A percentile compares a stretch with the other conserved stretches of the same genome.
These are phyloP conservation scores for Eucalyptus pumila DNA, from an alignment of 345 rosid species.

Conservation along the genomic window DNA sequence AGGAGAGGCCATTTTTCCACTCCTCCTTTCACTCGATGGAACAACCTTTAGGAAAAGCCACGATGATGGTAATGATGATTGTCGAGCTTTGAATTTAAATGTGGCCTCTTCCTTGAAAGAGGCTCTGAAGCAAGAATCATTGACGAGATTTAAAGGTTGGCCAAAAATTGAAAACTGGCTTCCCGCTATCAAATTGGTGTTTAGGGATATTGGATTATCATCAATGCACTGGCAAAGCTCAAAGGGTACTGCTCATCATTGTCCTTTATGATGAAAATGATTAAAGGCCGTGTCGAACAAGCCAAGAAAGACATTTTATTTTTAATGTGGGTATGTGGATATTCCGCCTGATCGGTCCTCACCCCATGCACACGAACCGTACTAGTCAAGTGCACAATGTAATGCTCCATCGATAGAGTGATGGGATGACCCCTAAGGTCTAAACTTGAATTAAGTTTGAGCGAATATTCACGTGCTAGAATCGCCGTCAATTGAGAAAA, in stretches of 20 bases:
- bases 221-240: neutral
- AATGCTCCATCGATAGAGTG: neutral
- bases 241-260: neutral
- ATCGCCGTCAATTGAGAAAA: neutral
- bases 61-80: constrained; percentile 1
- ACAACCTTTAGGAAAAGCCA: neutral
- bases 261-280: neutral
- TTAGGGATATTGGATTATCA: neutral
- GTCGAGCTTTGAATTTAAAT: constrained; percentile 6
- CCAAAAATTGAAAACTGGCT: neutral
- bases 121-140: neutral
- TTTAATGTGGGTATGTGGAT: neutral
- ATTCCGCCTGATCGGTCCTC: neutral
- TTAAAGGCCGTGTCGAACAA: neutral
- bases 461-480: neutral
- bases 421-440: neutral
- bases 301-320: neutral
- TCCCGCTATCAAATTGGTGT: neutral
- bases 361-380: neutral
- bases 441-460: neutral
- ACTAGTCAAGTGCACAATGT: neutral
- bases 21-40: neutral
- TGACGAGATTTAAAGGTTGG: neutral
- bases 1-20: neutral
- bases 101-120: neutral